Base-by-base conservation (phyloP, 192 early-diverging fungal species). In the Chytriomyces sp. region DNA sequence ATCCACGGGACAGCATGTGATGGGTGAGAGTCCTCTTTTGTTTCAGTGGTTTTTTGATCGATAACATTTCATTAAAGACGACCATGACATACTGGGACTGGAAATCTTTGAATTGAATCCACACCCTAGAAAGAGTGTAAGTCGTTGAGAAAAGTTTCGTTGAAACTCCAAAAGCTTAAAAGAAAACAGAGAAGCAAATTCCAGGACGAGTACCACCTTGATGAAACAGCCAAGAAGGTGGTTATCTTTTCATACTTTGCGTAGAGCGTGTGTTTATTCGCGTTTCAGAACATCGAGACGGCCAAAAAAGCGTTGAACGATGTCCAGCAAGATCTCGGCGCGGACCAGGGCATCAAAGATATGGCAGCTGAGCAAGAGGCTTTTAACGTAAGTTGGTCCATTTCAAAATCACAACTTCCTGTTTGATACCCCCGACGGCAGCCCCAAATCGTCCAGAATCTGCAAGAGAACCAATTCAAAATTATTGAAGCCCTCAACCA, bases 41-140 rank as follows among this genome's bases (percentile, higher is more conserved):
- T n/a, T n/a, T n/a, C n/a, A n/a, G n/a, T n/a, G n/a, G n/a, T n/a
- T n/a, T n/a, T n/a, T n/a, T n/a, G n/a, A n/a, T n/a, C n/a, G n/a
- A n/a, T n/a, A n/a, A n/a, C n/a, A n/a, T n/a, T n/a, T n/a, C n/a
- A n/a, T 30, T 59, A 58, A 25, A 76, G 92, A 94, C 78, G 92
- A 94, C 75, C 93, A 94, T 57, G 91, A 93, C 77, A 56, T 94
- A 22, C 65, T 82, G 10, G 78, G 85, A 0, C 85, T 93, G 58
- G 90, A 92, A 57, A 78, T 85, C 0, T 90, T 84, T 33, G 86
- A 94, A 69, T 72, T 91, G 10, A 86, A 94, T 52, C 91, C 91
- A 19, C 69, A 76, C 17, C 73, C 73, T 44, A 80, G 78, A 34
- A 73, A 77, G 66, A 33, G 44, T 3, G 44, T 74, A 75, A 59